Evolutionary conservation across 805 yeast species (phyloP).

Genomic region (Candida rishiriensis): DNA sequence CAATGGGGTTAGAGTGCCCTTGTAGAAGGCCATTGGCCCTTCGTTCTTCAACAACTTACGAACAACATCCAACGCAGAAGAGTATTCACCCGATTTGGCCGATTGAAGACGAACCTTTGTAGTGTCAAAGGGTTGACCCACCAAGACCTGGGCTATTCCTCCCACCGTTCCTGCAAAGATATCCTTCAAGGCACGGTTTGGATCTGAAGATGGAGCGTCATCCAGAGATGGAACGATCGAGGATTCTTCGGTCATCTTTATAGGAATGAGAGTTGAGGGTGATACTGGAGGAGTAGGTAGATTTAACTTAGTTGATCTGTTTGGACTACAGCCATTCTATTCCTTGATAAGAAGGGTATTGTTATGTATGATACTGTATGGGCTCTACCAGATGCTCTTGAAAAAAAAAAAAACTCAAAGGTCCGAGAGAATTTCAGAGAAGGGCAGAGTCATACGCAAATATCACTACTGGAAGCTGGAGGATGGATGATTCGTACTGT

Average conservation of each 20-base stretch:
- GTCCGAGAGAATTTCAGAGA: no score
- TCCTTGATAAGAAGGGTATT: no score
- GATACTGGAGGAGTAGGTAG: no score
- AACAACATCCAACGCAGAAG: constrained; percentile 66
- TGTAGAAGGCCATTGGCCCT: constrained; percentile 82
- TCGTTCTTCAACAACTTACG: constrained; percentile 68
- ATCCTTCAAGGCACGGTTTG: constrained; percentile 60
- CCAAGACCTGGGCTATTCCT: constrained; percentile 91
- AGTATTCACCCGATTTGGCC: constrained; percentile 70
- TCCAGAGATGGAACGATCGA: constrained; percentile 22
- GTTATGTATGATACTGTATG: no score
- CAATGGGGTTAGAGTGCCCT: constrained; percentile 91
- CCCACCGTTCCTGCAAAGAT: constrained; percentile 90
- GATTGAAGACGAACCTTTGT: constrained; percentile 91
- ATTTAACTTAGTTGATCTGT: no score
- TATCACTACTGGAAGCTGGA: no score
- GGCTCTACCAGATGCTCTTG: no score
- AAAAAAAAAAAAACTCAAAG: no score
- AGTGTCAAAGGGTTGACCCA: constrained; percentile 96
- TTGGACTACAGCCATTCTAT: no score
- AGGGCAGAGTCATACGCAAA: no score
- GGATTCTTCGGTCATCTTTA: constrained; percentile 25
- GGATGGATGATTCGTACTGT: no score
- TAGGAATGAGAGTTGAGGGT: background rate
- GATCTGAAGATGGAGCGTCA: constrained; percentile 19